These are phyloP conservation scores for Globisporangium alternatum DNA, from an alignment of 352 stramenopile species.

Conservation along the genomic window DNA sequence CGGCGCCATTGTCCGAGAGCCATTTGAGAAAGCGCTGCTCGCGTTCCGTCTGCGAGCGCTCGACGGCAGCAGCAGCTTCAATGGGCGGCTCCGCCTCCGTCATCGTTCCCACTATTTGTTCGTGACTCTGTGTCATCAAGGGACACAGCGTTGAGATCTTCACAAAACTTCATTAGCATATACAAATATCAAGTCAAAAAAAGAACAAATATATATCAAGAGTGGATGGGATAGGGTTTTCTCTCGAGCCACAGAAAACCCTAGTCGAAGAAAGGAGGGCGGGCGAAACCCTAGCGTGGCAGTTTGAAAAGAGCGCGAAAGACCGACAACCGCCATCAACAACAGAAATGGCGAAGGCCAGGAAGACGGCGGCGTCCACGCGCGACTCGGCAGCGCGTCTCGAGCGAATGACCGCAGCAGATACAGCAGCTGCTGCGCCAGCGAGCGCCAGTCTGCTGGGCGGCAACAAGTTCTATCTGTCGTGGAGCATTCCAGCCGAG, in stretches of 20 bases:
- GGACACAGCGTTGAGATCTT: background rate
- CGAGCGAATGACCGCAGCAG: background rate
- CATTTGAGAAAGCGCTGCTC: slow-evolving; percentile 67
- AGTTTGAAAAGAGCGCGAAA: slow-evolving; percentile 11
- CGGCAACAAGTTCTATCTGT: slow-evolving; percentile 15
- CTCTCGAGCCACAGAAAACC: slow-evolving; percentile 1
- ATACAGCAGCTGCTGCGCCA: background rate
- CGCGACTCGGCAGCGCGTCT: background rate
- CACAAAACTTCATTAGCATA: background rate
- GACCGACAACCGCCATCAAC: background rate
- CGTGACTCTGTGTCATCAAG: background rate
- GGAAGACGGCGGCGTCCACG: background rate
- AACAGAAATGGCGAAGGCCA: background rate
- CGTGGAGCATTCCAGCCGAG: background rate
- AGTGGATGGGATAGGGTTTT: background rate
- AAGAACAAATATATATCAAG: background rate
- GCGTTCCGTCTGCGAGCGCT: slow-evolving; percentile 8
- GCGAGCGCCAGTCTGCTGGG: background rate
- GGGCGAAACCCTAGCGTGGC: background rate
- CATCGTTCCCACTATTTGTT: background rate
- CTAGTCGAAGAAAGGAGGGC: background rate
- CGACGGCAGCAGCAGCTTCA: slow-evolving; percentile 1
- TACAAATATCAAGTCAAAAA: background rate
- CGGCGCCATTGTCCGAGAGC: slow-evolving; percentile 64
- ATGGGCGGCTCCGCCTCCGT: background rate